Evolutionary conservation across 768 basidiomycete species (phyloP), one percentile per base, ranked within the genome.

Genomic region (Hortiboletus flavorubellus): DNA sequence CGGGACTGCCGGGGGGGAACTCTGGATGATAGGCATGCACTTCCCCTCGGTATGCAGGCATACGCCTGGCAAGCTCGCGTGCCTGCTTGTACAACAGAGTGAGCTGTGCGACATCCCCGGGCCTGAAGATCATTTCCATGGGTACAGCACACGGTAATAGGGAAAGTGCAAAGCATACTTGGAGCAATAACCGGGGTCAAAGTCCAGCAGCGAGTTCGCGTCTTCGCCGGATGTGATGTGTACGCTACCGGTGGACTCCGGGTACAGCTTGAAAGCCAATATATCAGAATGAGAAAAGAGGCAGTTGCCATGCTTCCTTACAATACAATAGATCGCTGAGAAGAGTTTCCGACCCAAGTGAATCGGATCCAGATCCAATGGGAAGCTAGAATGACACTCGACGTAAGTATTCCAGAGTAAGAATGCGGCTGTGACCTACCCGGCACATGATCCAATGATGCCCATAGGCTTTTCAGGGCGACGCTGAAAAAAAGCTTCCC

Each of bases 401-500:
- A 37, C 0, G 2, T 44, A 11, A 44, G 11, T 29, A 3, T 30
- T 31, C 42, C 35, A 23, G 37, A 5, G 15, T 12, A 21, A 42
- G 3, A 10, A 31, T 30, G 18, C 26, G 41, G 39, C 8, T 12
- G 3, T 11, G 18, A 11, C 74, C 46, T 59, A 82, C 80, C 73
- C 75, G 5, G 78, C 67, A 23, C 76, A 56, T 0, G 73, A 56
- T 0, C 68, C 76, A 11, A 82, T 64, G 43, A 75, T 72, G 40
- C 77, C 59, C n/a, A 82, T 75, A 7, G 84, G 76, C 56, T 85
- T 86, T 61, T 87, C 86, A 0, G 80, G 78, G 8, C 69, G 86
- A 0, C 3, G 26, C 26, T 26, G 26, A 26, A 26, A 26, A 5
- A 26, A 26, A 4, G 26, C 5, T 26, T 26, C 26, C 26, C 26